Percentiles rank a stretch among this genome's conserved stretches.
Evolutionary conservation across 2,329 filamentous ascomycete species (phyloP).

Genomic region (Tolypocladium album): DNA sequence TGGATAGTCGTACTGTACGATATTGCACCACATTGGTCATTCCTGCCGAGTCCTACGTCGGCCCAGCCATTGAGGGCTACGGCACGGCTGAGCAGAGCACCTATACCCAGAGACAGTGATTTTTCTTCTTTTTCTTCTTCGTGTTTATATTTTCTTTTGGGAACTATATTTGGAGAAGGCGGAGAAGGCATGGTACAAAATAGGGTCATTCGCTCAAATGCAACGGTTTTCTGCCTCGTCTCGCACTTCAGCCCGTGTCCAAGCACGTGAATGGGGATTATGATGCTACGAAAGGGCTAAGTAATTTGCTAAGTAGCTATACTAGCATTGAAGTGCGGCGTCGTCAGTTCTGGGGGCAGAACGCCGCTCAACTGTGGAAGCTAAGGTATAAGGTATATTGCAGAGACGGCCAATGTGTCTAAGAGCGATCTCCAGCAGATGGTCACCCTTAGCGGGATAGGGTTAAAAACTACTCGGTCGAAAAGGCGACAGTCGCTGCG

Average conservation of each 20-base stretch:
- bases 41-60: background rate
- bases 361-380: background rate
- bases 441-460: too few species aligned
- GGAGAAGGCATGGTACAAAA: background rate
- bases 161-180: background rate
- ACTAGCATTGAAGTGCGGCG: background rate
- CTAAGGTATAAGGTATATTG: too few species aligned
- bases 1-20: constrained; percentile 1
- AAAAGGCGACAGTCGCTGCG: background rate
- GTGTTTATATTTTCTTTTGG: background rate
- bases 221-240: background rate
- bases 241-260: background rate
- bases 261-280: background rate
- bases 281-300: background rate
- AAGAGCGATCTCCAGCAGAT: too few species aligned
- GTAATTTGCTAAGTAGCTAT: background rate
- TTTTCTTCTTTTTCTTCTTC: background rate
- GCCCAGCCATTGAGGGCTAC: background rate
- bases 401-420: background rate
- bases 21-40: background rate
- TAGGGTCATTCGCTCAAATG: background rate
- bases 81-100: constrained; percentile 2
- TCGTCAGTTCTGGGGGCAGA: background rate
- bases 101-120: constrained; percentile 4
- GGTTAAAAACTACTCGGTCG: too few species aligned